Percentiles rank a stretch among this genome's conserved stretches.
phyloP scores from a whole-genome alignment of 495 filamentous ascomycete species.

The Daldinia loculata region DNA sequence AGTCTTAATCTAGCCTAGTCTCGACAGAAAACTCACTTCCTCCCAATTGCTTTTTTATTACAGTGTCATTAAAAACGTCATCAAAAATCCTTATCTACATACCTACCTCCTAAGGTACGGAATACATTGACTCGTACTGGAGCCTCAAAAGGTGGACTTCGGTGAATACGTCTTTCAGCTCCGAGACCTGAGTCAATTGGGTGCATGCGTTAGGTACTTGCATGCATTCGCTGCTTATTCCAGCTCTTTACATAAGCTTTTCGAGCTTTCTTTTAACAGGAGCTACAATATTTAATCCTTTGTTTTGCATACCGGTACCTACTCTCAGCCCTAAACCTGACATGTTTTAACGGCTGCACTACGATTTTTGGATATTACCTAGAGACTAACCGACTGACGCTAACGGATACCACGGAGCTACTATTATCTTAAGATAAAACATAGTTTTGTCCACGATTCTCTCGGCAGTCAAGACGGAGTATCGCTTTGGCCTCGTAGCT shows the following conservation, averaged over 20 bases:
- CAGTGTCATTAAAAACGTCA: slow-evolving; percentile 1
- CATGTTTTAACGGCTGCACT: background rate
- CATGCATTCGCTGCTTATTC: slow-evolving; percentile 22
- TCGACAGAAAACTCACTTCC: background rate
- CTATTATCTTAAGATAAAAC: background rate
- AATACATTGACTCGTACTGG: background rate
- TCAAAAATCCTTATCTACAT: background rate
- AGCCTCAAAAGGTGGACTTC: slow-evolving; percentile 20
- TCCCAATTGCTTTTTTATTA: background rate
- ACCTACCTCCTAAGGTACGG: background rate
- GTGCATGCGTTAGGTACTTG: background rate
- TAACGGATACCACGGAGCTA: slow-evolving; percentile 9
- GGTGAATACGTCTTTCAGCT: slow-evolving; percentile 20
- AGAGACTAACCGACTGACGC: background rate
- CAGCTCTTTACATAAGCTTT: slow-evolving; percentile 34
- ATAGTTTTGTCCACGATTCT: background rate
- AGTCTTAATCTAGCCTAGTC: background rate
- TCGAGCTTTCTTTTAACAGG: slow-evolving; percentile 11
- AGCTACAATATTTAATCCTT: slow-evolving; percentile 12
- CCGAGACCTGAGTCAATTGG: slow-evolving; percentile 17
- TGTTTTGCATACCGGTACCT: slow-evolving; percentile 1
- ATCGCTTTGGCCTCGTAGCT: background rate
- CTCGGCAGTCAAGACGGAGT: background rate
- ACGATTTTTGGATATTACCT: slow-evolving; percentile 3
- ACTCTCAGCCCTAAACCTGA: background rate